phyloP scores from a whole-genome alignment of 805 yeast genomes.

The Candida railenensis region DNA sequence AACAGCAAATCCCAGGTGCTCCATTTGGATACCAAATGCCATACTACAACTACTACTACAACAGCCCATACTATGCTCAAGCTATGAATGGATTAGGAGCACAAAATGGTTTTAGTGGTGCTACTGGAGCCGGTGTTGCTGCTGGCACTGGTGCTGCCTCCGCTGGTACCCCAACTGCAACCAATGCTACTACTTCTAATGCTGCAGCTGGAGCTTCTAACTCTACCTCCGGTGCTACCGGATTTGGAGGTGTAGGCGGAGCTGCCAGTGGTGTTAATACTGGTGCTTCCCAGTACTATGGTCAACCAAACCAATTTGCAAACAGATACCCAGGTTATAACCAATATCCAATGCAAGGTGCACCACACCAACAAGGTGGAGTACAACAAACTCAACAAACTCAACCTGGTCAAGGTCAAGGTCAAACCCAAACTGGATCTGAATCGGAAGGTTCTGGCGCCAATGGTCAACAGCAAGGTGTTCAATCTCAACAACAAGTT shows the following conservation, averaged over 20 bases:
- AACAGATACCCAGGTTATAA: slow-evolving; percentile 31
- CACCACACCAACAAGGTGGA: slow-evolving; percentile 14
- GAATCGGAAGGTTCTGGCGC: slow-evolving; percentile 6
- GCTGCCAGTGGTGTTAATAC: slow-evolving; percentile 10
- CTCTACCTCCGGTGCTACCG: slow-evolving; percentile 1
- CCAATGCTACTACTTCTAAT: slow-evolving; percentile 6
- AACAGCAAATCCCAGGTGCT: slow-evolving; percentile 33
- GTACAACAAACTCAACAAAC: slow-evolving; percentile 18
- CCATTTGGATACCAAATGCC: slow-evolving; percentile 39
- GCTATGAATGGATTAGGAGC: slow-evolving; percentile 24
- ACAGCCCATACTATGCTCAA: slow-evolving; percentile 37
- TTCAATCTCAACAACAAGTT: slow-evolving; percentile 23
- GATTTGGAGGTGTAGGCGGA: not conserved
- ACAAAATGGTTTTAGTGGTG: slow-evolving; percentile 17
- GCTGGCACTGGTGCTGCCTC: slow-evolving; percentile 14
- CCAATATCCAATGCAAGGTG: slow-evolving; percentile 23
- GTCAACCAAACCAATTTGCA: slow-evolving; percentile 26
- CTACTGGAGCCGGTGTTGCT: slow-evolving; percentile 10
- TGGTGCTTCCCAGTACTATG: slow-evolving; percentile 25
- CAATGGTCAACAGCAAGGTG: slow-evolving; percentile 17
- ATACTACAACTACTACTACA: slow-evolving; percentile 41
- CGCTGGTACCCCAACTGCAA: slow-evolving; percentile 7
- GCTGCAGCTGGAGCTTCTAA: slow-evolving; percentile 6
- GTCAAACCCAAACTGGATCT: not conserved
- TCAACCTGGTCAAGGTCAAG: slow-evolving; percentile 4